Percentiles rank a stretch among this genome's conserved stretches.
Evolutionary conservation across 768 basidiomycete genomes (phyloP).

Genomic region (Lactarius tabidus): DNA sequence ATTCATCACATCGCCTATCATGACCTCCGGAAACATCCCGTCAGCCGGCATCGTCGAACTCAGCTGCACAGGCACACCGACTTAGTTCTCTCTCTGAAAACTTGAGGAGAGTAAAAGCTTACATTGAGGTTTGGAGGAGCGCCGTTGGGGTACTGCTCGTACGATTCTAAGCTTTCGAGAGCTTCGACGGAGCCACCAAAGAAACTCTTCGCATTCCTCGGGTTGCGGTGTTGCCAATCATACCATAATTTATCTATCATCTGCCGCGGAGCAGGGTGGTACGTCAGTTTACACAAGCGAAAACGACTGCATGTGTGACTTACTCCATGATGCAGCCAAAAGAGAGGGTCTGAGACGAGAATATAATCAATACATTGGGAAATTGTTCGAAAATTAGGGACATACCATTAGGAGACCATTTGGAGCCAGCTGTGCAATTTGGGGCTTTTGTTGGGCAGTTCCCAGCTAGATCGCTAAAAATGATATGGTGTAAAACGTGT

Average conservation of each 20-base stretch:
- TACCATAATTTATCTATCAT: constrained; percentile 40
- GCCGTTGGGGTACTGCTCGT: constrained; percentile 30
- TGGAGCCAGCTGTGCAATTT: constrained; percentile 30
- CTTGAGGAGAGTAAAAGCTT: constrained; percentile 1
- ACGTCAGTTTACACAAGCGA: background rate
- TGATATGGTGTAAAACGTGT: background rate
- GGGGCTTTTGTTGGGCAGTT: constrained; percentile 31
- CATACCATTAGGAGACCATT: constrained; percentile 35
- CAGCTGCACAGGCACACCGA: constrained; percentile 23
- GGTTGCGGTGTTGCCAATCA: constrained; percentile 34
- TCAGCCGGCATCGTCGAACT: constrained; percentile 31
- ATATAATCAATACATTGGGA: background rate
- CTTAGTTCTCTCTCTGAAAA: background rate
- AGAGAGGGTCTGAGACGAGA: constrained; percentile 33
- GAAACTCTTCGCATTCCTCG: constrained; percentile 30
- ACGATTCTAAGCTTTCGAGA: constrained; percentile 26
- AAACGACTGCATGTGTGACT: constrained; percentile 3
- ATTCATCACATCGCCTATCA: constrained; percentile 31
- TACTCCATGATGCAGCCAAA: constrained; percentile 37
- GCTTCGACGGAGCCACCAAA: constrained; percentile 34
- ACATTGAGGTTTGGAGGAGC: constrained; percentile 30
- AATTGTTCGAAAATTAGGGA: background rate
- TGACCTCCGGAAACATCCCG: constrained; percentile 29
- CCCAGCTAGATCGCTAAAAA: constrained; percentile 32
- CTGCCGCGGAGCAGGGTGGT: constrained; percentile 12